Base-by-base conservation (phyloP, 83 land plant species). In the Thuja plicata region DNA sequence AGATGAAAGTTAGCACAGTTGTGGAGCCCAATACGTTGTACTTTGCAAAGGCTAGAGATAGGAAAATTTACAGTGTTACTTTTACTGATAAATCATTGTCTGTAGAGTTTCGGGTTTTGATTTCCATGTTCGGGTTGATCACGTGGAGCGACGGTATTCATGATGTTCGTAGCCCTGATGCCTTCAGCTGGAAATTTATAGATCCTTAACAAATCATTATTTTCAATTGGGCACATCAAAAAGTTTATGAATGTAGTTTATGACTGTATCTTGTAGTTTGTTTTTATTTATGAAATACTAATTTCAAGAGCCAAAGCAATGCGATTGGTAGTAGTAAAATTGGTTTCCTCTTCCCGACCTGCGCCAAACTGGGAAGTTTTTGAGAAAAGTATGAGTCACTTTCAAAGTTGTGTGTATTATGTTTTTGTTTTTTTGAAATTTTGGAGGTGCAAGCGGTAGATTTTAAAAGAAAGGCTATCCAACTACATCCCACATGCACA, bases 101-200 rank as follows among this genome's bases (percentile, higher is more conserved):
- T 16, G 43, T 89, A 2, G 12, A 0, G 6, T 17, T 60, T 21
- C 66, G 57, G 0, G 84, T 91, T 9, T 87, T 87, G n/a, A 41
- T 87, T 5, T 71, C 93, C 2, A 55, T 74, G 32, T 96, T 94
- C 82, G 97, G 93, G 4, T 88, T 92, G 45, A 35, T 95, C 1
- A 90, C 88, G 21, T 96, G 98, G 98, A 89, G 91, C 40, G 96
- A 96, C 48, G 97, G 94, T 62, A 89, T 87, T 87, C 94, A 94
- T 87, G 66, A 85, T 3, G 98, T 96, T 3, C 94, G 93, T 1
- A 96, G 97, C 81, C 97, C 98, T 3, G 89, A 94, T 16, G 97
- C 93, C 37, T 77, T 96, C 70, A 93, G 91, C 73, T 96, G 95
- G 96, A 74, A 89, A 48, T 24, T 9, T 3, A 21, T 16, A 46